These are phyloP conservation scores for Staphylotrichum longicolle DNA, from an alignment of 495 filamentous ascomycete genomes.

Conservation along the genomic window DNA sequence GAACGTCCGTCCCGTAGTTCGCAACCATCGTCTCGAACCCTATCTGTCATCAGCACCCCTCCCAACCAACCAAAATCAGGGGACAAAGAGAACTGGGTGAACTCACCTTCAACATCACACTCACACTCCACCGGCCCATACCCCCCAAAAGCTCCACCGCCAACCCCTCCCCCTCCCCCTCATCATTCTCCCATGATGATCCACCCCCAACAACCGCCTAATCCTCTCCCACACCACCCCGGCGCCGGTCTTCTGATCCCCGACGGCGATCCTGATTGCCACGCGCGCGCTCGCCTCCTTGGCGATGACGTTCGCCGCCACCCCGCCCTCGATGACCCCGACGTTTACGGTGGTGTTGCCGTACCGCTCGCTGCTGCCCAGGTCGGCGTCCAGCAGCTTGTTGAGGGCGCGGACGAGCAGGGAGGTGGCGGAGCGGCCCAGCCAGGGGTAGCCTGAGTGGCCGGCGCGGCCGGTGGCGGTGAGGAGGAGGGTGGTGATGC, in stretches of 20 bases:
- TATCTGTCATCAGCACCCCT: conserved; percentile 20
- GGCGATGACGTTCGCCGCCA: conserved; percentile 86
- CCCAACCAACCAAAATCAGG: not conserved
- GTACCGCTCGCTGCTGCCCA: conserved; percentile 72
- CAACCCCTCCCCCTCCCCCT: conserved; percentile 56
- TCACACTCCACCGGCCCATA: conserved; percentile 78
- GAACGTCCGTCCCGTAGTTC: conserved; percentile 95
- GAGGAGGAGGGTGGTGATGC: conserved; percentile 63
- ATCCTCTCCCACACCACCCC: conserved; percentile 56
- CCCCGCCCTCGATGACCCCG: conserved; percentile 72
- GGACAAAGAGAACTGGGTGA: too few species aligned
- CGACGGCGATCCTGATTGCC: conserved; percentile 71
- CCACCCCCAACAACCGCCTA: conserved; percentile 50
- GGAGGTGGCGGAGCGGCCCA: conserved; percentile 76
- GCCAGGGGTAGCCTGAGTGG: conserved; percentile 86
- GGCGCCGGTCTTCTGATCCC: conserved; percentile 55
- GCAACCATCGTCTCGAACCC: conserved; percentile 75
- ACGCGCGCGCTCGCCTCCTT: conserved; percentile 64
- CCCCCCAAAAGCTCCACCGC: conserved; percentile 55
- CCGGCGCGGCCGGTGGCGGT: conserved; percentile 71
- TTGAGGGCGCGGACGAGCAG: conserved; percentile 67
- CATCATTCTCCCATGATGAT: conserved; percentile 4
- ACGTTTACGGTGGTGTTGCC: conserved; percentile 88
- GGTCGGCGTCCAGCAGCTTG: conserved; percentile 58
- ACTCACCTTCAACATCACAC: conserved; percentile 68